phyloP scores from a whole-genome alignment of 192 early-diverging fungal genomes.

The Backusella circina region DNA sequence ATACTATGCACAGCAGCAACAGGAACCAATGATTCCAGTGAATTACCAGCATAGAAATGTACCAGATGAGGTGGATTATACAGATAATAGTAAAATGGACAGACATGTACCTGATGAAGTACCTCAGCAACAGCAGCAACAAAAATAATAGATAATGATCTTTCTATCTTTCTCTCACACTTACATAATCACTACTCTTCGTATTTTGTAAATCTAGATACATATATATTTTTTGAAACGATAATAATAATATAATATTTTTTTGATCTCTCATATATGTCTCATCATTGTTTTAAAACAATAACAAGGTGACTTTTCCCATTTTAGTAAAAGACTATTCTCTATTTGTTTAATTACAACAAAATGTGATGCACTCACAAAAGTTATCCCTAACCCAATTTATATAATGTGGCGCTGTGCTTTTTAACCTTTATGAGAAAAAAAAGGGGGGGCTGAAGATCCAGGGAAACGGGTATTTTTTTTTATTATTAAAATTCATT shows the following conservation, averaged over 20 bases:
- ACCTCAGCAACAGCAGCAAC: background rate
- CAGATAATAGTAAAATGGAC: background rate
- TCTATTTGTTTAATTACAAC: background rate
- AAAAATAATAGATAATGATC: background rate
- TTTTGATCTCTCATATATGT: background rate
- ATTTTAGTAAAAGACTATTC: background rate
- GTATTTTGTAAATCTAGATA: background rate
- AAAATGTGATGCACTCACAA: background rate
- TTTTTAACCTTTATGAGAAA: background rate
- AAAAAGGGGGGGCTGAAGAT: background rate
- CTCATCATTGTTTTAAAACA: background rate
- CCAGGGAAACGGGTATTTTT: background rate
- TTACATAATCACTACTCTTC: background rate
- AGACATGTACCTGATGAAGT: background rate
- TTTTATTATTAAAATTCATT: background rate
- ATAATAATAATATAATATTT: background rate
- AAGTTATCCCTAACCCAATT: no score
- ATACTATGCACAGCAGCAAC: background rate
- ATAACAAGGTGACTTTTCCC: background rate
- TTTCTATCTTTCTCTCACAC: background rate
- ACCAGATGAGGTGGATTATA: background rate
- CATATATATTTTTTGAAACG: no score
- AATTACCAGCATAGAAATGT: background rate
- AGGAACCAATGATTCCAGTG: background rate
- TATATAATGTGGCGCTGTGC: background rate